phyloP scores from a whole-genome alignment of 2,329 filamentous ascomycete species.

The Fusarium torreyae region DNA sequence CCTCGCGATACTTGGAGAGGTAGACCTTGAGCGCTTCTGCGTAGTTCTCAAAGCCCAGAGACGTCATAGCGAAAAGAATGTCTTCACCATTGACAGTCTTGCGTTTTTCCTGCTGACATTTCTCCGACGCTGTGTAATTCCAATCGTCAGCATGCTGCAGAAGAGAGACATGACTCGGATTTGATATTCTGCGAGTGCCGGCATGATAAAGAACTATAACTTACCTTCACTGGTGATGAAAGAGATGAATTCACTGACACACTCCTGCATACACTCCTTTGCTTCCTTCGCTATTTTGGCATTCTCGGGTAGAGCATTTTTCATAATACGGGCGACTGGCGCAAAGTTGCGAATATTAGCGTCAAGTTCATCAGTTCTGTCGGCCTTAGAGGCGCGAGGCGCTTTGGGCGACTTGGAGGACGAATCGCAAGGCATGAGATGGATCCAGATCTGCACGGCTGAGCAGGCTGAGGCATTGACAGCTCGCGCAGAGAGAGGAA shows the following conservation, averaged over 20 bases:
- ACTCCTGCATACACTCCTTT: constrained; percentile 99
- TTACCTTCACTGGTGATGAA: constrained; percentile 99
- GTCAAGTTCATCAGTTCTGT: constrained; percentile 74
- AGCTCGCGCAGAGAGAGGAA: constrained; percentile 47
- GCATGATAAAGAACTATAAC: constrained; percentile 53
- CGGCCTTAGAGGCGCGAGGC: constrained; percentile 63
- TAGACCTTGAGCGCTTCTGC: constrained; percentile 98
- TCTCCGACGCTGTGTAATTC: constrained; percentile 84
- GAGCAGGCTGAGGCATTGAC: constrained; percentile 48
- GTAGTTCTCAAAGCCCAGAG: constrained; percentile 98
- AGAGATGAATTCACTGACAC: constrained; percentile 99
- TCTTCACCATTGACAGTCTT: constrained; percentile 99
- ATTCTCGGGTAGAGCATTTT: constrained; percentile 95
- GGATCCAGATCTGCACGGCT: constrained; percentile 56
- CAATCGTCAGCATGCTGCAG: constrained; percentile 40
- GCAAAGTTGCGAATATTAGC: constrained; percentile 96
- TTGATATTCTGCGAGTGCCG: constrained; percentile 25
- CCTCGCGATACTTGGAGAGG: constrained; percentile 96
- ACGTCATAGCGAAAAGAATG: constrained; percentile 99
- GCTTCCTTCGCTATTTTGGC: constrained; percentile 99
- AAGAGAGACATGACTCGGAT: constrained; percentile 37
- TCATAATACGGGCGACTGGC: constrained; percentile 99
- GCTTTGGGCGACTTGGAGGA: constrained; percentile 66
- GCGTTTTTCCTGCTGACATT: constrained; percentile 98
- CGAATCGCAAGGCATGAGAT: constrained; percentile 74